Percentiles rank a stretch among this genome's conserved stretches.
phyloP scores from a whole-genome alignment of 2,329 filamentous ascomycete species.

The Verticillium zaregamsianum region DNA sequence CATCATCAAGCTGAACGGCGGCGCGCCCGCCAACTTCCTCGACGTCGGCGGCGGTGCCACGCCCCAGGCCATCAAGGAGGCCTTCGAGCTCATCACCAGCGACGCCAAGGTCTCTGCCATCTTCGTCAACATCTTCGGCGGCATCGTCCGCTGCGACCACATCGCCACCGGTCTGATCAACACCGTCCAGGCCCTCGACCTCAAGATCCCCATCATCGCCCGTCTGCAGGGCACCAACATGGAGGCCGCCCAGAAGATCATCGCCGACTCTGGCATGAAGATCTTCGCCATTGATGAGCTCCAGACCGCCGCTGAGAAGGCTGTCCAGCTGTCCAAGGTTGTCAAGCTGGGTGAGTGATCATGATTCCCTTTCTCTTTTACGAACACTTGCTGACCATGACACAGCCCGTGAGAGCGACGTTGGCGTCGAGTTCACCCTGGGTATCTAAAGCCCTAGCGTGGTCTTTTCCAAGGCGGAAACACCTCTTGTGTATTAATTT shows the following conservation, averaged over 20 bases:
- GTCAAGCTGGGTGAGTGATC: constrained; percentile 68
- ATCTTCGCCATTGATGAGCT: constrained; percentile 99
- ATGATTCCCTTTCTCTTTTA: background rate
- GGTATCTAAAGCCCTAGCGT: constrained; percentile 66
- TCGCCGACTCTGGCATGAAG: constrained; percentile 97
- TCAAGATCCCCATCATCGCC: constrained; percentile 94
- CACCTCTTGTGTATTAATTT: constrained; percentile 15
- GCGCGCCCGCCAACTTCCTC: constrained; percentile 94
- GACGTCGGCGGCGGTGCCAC: constrained; percentile 98
- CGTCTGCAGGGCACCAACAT: constrained; percentile 98
- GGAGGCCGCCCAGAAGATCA: constrained; percentile 85
- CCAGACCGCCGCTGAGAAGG: constrained; percentile 95
- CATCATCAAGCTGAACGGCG: constrained; percentile 99
- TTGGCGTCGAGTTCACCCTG: constrained; percentile 90
- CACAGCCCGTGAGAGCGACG: constrained; percentile 87
- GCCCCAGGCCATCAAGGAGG: constrained; percentile 91
- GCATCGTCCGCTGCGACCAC: constrained; percentile 96
- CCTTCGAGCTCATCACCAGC: constrained; percentile 97
- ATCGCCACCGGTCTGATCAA: constrained; percentile 95
- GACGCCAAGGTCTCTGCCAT: constrained; percentile 98
- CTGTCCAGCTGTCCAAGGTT: constrained; percentile 97
- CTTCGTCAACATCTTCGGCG: constrained; percentile 99
- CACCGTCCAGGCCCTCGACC: constrained; percentile 90
- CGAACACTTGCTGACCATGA: constrained; percentile 8
- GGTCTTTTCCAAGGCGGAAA: constrained; percentile 7